These are phyloP conservation scores for Thyridium curvatum DNA, from an alignment of 2,329 filamentous ascomycete species.

Conservation along the genomic window DNA sequence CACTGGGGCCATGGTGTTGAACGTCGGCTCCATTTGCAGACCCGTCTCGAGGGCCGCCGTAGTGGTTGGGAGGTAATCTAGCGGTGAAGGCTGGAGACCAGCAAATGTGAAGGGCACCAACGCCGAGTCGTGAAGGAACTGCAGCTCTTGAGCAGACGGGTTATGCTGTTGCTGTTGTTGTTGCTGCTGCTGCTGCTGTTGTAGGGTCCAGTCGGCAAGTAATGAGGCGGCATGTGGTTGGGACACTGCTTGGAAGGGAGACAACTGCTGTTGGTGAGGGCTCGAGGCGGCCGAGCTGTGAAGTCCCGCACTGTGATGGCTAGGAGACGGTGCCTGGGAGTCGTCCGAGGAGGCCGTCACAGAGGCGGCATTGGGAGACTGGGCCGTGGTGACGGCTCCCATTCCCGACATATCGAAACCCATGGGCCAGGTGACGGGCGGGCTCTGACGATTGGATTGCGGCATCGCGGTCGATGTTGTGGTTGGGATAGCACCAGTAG, in stretches of 20 bases:
- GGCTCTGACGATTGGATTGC: conserved; percentile 29
- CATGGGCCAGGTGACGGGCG: conserved; percentile 41
- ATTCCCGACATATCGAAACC: conserved; percentile 40
- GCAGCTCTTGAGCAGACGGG: conserved; percentile 37
- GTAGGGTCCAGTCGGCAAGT: conserved; percentile 57
- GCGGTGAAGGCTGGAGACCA: conserved; percentile 46
- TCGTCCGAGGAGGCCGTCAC: conserved; percentile 45
- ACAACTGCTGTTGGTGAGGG: conserved; percentile 47
- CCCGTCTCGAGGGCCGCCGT: conserved; percentile 59
- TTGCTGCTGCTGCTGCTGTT: conserved; percentile 43
- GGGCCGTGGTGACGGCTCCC: conserved; percentile 21
- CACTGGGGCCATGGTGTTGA: conserved; percentile 50
- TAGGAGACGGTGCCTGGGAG: conserved; percentile 38
- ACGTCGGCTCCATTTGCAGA: conserved; percentile 56
- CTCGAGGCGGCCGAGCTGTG: conserved; percentile 43
- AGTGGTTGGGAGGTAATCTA: conserved; percentile 57
- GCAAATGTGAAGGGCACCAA: conserved; percentile 50
- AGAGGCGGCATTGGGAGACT: conserved; percentile 32
- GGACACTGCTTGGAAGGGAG: conserved; percentile 44
- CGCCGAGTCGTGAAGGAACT: conserved; percentile 51
- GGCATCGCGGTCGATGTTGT: conserved; percentile 29
- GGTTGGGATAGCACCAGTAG: conserved; percentile 25
- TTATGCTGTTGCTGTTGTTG: conserved; percentile 21
- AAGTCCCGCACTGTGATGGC: conserved; percentile 18
- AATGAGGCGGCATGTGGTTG: conserved; percentile 41